Evolutionary conservation across 805 yeast genomes (phyloP), one percentile per base, ranked within the genome.

Genomic region (Candida montana): DNA sequence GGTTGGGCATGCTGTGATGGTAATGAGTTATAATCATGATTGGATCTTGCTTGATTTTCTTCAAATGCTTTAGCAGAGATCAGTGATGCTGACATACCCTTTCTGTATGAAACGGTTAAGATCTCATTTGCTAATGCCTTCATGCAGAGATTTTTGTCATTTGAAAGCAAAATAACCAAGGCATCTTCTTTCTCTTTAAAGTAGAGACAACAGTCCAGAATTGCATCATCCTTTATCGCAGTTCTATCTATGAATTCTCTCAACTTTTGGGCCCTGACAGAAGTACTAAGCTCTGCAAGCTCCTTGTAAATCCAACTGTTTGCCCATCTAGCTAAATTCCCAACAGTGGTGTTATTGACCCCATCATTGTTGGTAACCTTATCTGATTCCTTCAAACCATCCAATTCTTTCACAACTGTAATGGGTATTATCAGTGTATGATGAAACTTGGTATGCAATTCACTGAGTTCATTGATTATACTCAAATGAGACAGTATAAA

Each of bases 91-190:
- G 71, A 64, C 76, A 75, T 71, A 0, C 63, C 68, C 36, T 59
- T 57, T 18, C 69, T 57, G 44, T 54, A 68, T 0, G 72, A 64
- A 2, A 88, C 80, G 0, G 95, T 87, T 33, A 79, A 60, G 0
- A 84, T 57, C 3, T 69, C 79, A 53, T 86, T 80, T 3, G 81
- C 61, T 34, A 88, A 61, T 0, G 96, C 95, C 58, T 83, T 84
- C 47, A 76, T 59, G 58, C 96, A 87, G 8, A 90, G 67, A 56
- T 89, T 90, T 51, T 79, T 83, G 58, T 90, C 97, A 57, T 90
- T 85, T 0, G 96, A 82, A 45, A 89, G 53, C 20, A 86, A 58
- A 2, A 89, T 71, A 7, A 82, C 83, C 45, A 77, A 54, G 6
- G 68, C 58, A 5, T 59, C 40, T 11, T 47, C 49, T 12, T 62